Evolutionary conservation across 352 stramenopile species (phyloP).

Genomic region (Phytophthora sp.): DNA sequence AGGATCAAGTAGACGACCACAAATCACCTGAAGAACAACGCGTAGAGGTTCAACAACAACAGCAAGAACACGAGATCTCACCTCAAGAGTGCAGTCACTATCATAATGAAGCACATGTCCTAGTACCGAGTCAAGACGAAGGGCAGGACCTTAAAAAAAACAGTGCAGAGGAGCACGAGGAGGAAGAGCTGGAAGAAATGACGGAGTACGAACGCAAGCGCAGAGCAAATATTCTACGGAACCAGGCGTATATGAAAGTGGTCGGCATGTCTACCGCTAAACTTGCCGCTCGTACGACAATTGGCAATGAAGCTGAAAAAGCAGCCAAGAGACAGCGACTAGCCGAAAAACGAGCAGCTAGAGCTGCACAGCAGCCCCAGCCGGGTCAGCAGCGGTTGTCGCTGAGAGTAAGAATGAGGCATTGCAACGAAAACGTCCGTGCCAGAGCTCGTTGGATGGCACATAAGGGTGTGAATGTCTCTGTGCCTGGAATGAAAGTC

Average conservation of each 20-base stretch:
- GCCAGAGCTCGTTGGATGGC: background rate
- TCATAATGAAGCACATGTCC: background rate
- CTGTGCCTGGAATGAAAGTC: background rate
- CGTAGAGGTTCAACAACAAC: background rate
- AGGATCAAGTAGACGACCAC: background rate
- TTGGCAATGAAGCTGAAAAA: constrained; percentile 20
- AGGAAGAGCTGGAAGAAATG: constrained; percentile 21
- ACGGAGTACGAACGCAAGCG: constrained; percentile 74
- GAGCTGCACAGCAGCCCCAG: background rate
- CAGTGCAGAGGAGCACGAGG: background rate
- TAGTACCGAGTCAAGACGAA: background rate
- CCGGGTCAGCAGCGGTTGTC: background rate
- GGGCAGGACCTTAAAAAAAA: background rate
- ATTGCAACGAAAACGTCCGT: background rate
- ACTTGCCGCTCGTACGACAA: constrained; percentile 54
- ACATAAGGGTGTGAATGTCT: background rate
- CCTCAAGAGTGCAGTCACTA: background rate
- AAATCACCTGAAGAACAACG: background rate
- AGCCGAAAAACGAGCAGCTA: background rate
- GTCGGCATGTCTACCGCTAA: constrained; percentile 72
- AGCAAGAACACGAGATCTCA: background rate
- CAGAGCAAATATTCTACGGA: constrained; percentile 75
- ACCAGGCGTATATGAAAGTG: constrained; percentile 70
- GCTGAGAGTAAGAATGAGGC: background rate
- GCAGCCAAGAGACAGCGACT: constrained; percentile 8